These are phyloP conservation scores for Podila clonocystis DNA, from an alignment of 192 early-diverging fungal species.

Conservation along the genomic window DNA sequence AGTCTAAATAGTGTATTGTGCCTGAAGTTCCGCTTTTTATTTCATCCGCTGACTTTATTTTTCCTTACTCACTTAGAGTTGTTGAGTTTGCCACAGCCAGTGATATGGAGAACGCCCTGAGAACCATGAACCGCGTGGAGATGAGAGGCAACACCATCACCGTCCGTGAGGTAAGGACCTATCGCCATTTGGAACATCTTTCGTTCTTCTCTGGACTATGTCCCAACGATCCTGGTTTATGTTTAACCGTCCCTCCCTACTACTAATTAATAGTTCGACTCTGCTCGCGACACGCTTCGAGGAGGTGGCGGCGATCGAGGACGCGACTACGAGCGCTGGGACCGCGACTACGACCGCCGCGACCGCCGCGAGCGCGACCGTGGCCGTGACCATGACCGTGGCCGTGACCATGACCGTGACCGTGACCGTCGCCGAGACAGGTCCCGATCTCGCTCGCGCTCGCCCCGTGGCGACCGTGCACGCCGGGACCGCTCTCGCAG, in stretches of 20 bases:
- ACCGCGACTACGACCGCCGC: constrained; percentile 38
- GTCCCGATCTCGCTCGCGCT: constrained; percentile 62
- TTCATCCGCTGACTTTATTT: not conserved
- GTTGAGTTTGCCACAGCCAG: constrained; percentile 87
- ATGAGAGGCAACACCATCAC: constrained; percentile 74
- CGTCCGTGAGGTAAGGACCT: constrained; percentile 70
- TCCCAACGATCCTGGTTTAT: not conserved
- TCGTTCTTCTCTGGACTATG: not conserved
- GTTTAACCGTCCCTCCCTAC: not conserved
- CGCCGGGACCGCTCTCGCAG: constrained; percentile 52
- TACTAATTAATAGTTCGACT: constrained; percentile 18
- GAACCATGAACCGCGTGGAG: constrained; percentile 81
- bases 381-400: constrained; percentile 24
- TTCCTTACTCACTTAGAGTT: constrained; percentile 62
- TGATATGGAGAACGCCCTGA: constrained; percentile 87
- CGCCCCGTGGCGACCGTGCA: constrained; percentile 37
- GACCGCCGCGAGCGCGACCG: constrained; percentile 46
- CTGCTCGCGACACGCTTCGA: constrained; percentile 37
- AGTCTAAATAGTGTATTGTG: constrained; percentile 25
- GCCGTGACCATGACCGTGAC: constrained; percentile 46
- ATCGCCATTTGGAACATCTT: not conserved
- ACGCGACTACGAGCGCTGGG: constrained; percentile 19
- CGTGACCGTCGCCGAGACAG: constrained; percentile 56
- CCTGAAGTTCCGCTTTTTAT: too few relatives aligned
- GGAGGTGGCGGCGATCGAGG: constrained; percentile 46